Evolutionary conservation across 1,139 yeast species (phyloP), one percentile per base, ranked within the genome.

Genomic region (Magnusiomyces paraingens): DNA sequence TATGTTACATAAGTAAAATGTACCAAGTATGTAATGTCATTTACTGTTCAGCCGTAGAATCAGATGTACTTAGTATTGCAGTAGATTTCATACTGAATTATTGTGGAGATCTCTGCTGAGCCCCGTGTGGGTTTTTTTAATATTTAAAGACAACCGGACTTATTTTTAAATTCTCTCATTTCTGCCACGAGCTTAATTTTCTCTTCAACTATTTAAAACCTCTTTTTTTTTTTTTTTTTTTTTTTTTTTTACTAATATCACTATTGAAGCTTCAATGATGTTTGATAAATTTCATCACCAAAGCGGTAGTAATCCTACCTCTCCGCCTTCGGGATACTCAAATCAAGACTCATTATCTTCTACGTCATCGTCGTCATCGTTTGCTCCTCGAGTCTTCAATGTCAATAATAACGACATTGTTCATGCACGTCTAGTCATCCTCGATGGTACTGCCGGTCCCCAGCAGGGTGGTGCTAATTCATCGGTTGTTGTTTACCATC

Each of bases 401-500:
- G 59, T 63, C 21, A 50, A 56, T 6, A 49, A 61, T 20, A 57
- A 57, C 10, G 61, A 59, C n/a, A 57, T 60, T 15, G 66, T 69
- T n/a, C 65, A 67, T 53, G 64, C 66, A 50, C 61, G 72, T 15
- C 41, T 69, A n/a, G 59, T 67, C 38, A 55, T 68, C 43, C 58
- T 68, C 15, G 68, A 66, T 47, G 72, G 72, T 11, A 57, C 60
- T 2, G 70, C 69, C 5, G 71, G 71, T 2, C 65, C 67, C 3
- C 55, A 52, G 15, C 55, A 54, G 12, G 52, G 52, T 2, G 54
- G 56, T 44, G 57, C 56, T 40, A 63, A 64, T 45, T 65, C 62
- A 0, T 62, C 70, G 10, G 75, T 80, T n/a, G 70, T 76, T 1
- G 80, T 79, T 1, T 65, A 68, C 52, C 75, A 72, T 55, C 72